Evolutionary conservation across 2,329 filamentous ascomycete species (phyloP).

Genomic region (Aureobasidium pullulans): DNA sequence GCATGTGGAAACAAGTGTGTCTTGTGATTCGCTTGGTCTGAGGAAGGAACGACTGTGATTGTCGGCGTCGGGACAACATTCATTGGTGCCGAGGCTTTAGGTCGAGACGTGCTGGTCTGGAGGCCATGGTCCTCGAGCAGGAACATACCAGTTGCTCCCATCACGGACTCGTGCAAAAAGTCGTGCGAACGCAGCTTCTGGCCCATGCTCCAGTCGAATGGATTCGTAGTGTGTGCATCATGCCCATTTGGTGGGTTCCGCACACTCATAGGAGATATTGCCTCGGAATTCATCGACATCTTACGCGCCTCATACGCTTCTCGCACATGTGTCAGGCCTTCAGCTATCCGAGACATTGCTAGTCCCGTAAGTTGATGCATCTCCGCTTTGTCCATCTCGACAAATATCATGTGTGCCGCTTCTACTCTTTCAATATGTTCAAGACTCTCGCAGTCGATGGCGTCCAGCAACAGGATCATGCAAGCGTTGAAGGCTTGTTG

Average conservation of each 20-base stretch:
- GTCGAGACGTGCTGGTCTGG: slow-evolving; percentile 20
- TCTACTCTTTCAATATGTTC: slow-evolving; percentile 33
- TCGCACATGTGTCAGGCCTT: slow-evolving; percentile 18
- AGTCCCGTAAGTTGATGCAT: slow-evolving; percentile 40
- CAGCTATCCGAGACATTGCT: slow-evolving; percentile 34
- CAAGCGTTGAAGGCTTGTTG: slow-evolving; percentile 45
- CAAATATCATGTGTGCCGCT: slow-evolving; percentile 36
- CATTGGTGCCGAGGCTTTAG: neutral
- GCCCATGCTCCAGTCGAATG: neutral
- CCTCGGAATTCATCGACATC: neutral
- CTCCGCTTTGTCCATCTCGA: slow-evolving; percentile 33
- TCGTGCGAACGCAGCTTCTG: slow-evolving; percentile 18
- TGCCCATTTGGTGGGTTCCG: neutral
- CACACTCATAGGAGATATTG: neutral
- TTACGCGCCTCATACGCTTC: slow-evolving; percentile 11
- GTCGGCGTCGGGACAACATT: neutral
- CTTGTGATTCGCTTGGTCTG: neutral
- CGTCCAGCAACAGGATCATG: slow-evolving; percentile 43
- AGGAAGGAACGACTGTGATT: neutral
- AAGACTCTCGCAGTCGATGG: slow-evolving; percentile 34
- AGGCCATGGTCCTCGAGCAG: slow-evolving; percentile 40
- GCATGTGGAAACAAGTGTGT: neutral
- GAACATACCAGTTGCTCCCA: slow-evolving; percentile 42
- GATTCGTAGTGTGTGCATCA: neutral
- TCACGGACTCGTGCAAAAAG: slow-evolving; percentile 32